Conservation (phyloP, 345 rosid genomes). For the Ceriops decandra region DNA sequence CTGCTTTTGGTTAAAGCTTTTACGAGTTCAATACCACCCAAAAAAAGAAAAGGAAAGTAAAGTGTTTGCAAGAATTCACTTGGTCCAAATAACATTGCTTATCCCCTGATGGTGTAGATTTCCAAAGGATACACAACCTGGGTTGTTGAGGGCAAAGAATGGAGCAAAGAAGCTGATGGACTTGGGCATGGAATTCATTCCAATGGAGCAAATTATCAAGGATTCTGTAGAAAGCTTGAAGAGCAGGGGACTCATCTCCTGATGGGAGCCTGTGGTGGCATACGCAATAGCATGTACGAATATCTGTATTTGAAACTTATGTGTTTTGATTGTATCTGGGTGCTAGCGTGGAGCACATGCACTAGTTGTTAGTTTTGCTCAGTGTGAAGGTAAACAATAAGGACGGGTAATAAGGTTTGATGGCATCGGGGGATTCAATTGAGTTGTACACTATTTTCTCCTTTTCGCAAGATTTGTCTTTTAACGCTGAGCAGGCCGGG, state of each 20-base stretch:
- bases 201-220: conserved; percentile 79
- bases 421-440: no score
- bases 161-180: conserved; percentile 69
- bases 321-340: not conserved
- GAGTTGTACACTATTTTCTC: no score
- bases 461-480: no score
- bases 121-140: conserved; percentile 80
- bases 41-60: no score
- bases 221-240: conserved; percentile 74
- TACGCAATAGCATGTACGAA: not conserved
- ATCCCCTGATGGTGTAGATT: conserved; percentile 30
- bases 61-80: not conserved
- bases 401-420: no score
- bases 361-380: no score
- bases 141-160: conserved; percentile 60
- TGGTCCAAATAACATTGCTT: not conserved
- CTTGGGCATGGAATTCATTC: conserved; percentile 66
- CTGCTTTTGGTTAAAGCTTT: not conserved
- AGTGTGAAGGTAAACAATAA: no score
- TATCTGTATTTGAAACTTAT: not conserved
- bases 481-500: no score
- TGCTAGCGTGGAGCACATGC: no score
- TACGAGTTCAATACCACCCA: no score
- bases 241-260: conserved; percentile 63
- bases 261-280: conserved; percentile 3